Evolutionary conservation across 2,329 filamentous ascomycete species (phyloP).

Genomic region (Nemania sp.): DNA sequence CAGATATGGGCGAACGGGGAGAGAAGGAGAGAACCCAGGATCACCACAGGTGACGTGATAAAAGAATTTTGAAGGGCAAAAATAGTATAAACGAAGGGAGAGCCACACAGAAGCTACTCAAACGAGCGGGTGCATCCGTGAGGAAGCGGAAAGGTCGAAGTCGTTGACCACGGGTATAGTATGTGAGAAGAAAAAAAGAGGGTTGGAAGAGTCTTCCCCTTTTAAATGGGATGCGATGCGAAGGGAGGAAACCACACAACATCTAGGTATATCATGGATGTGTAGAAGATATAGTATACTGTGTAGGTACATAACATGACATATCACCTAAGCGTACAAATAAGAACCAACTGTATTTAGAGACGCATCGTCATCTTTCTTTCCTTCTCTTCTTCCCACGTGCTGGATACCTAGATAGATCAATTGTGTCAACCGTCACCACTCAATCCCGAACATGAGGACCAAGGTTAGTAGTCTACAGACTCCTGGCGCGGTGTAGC

Average conservation of each 20-base stretch:
- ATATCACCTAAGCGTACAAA: too few relatives aligned
- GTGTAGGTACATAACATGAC: too few relatives aligned
- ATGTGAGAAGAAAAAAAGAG: not conserved
- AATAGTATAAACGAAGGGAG: slow-evolving; percentile 15
- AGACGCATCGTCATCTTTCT: too few relatives aligned
- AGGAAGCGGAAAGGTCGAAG: not conserved
- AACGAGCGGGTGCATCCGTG: slow-evolving; percentile 10
- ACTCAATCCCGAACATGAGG: not conserved
- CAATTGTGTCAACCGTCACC: too few relatives aligned
- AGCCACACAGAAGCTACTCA: slow-evolving; percentile 25
- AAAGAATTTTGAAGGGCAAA: not conserved
- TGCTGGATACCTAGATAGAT: too few relatives aligned
- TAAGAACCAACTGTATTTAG: too few relatives aligned
- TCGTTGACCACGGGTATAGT: not conserved
- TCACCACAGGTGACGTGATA: not conserved
- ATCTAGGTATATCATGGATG: too few relatives aligned
- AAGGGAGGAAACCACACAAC: too few relatives aligned
- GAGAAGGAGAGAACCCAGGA: not conserved
- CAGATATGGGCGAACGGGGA: not conserved
- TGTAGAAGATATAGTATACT: too few relatives aligned
- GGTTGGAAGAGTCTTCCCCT: too few relatives aligned
- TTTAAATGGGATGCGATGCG: too few relatives aligned
- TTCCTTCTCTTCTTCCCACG: too few relatives aligned
- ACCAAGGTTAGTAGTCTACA: not conserved
- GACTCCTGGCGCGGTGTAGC: not conserved